Evolutionary conservation across 2,329 filamentous ascomycete genomes (phyloP).

Genomic region (Parastagonospora avenae): DNA sequence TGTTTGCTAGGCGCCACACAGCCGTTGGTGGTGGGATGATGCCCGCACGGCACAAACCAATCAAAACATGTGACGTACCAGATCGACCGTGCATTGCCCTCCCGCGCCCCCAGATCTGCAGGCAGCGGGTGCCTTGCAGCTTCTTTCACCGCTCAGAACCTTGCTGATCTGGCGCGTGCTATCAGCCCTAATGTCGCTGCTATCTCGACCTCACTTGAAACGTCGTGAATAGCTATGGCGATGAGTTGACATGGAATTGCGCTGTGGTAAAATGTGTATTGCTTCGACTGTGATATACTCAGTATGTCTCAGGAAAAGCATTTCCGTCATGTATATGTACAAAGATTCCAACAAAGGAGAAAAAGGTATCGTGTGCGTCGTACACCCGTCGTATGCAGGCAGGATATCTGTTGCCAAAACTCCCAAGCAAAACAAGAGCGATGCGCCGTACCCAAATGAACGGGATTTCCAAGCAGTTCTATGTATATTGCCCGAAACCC

Average conservation of each 20-base stretch:
- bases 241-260: too few relatives aligned
- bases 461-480: constrained; percentile 17
- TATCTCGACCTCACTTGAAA: not conserved
- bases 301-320: not conserved
- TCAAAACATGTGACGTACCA: constrained; percentile 9
- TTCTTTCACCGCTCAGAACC: constrained; percentile 12
- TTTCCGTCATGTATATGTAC: not conserved
- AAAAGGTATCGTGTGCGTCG: constrained; percentile 31
- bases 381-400: constrained; percentile 27
- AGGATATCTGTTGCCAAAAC: constrained; percentile 10
- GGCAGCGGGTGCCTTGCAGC: constrained; percentile 21
- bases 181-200: not conserved
- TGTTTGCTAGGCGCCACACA: too few relatives aligned
- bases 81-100: constrained; percentile 13
- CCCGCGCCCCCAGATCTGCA: constrained; percentile 19
- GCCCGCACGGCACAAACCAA: constrained; percentile 7
- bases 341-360: constrained; percentile 6
- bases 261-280: too few relatives aligned
- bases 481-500: constrained; percentile 10
- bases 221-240: not conserved
- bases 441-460: constrained; percentile 4
- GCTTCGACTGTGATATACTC: not conserved
- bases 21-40: not conserved
- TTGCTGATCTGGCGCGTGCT: not conserved
- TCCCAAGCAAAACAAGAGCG: constrained; percentile 5